Evolutionary conservation across 1,284 basidiomycete genomes (phyloP), one percentile per base, ranked within the genome.

Genomic region (Quambalaria eucalypti): DNA sequence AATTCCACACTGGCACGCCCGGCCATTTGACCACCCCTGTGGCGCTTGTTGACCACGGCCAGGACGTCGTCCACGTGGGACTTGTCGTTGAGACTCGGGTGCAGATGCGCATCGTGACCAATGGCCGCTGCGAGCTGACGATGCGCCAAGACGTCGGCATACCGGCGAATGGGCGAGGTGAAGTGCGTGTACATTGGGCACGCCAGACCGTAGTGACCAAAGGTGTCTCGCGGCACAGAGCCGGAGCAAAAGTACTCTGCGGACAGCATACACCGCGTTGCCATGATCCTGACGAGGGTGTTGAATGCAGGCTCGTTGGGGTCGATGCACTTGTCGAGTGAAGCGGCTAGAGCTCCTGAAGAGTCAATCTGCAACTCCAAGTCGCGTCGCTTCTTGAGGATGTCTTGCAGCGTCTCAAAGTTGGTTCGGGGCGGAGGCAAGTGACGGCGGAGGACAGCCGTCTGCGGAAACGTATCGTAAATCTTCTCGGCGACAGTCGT

Each of bases 211-310:
- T 99, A 98, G 77, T 98, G 95, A 1, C 87, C 86, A 74, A 96
- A 99, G 0, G 89, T 87, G 67, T 96, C 91, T 56, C 87, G 84
- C 0, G 86, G 84, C 3, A 97, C 90, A 65, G 87, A 90, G 8
- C 95, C 95, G 0, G 91, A 87, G 73, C 89, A 91, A 78, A 98
- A 97, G 77, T 99, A 98, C 76, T 98, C 95, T 28, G 95, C 95
- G 0, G 91, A 87, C 19, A 97, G 81, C 95, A 99, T 97, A 76
- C 95, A 98, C 19, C 95, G 81, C 1, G 95, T 98, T 1, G 95
- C 92, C 91, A 99, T 97, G 77, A 99, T 97, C 44, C 95, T 85
- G 47, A 98, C 92, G 12, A 98, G 83, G 0, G 91, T 98, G 74
- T 98, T 98, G 81, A 98, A 97, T 2, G 89, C 85, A 1, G 62